Conservation (phyloP, 768 basidiomycete species). For the Xerocomellus intermedius region DNA sequence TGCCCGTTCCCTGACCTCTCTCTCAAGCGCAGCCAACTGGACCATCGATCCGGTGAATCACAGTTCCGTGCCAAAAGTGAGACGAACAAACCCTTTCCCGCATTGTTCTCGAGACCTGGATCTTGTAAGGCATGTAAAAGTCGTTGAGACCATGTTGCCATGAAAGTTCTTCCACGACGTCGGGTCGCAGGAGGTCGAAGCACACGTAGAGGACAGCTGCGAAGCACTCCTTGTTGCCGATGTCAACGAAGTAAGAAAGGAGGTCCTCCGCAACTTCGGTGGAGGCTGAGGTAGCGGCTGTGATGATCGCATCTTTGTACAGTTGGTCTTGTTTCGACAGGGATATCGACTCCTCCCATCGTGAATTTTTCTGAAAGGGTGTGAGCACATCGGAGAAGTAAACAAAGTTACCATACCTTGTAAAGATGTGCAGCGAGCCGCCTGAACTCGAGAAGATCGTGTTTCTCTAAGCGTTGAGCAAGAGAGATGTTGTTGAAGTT, state of each 20-base stretch:
- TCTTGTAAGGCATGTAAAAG: slow-evolving; percentile 95
- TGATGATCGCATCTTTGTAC: slow-evolving; percentile 95
- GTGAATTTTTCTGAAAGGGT: slow-evolving; percentile 73
- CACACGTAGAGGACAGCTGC: slow-evolving; percentile 86
- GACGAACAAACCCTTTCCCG: slow-evolving; percentile 62
- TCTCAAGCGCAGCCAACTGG: slow-evolving; percentile 77
- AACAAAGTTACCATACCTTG: slow-evolving; percentile 55
- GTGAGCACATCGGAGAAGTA: neutral
- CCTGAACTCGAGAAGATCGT: slow-evolving; percentile 92
- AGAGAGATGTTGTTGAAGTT: slow-evolving; percentile 93
- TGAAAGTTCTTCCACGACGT: slow-evolving; percentile 90
- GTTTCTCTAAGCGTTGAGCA: slow-evolving; percentile 82
- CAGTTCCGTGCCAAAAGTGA: neutral
- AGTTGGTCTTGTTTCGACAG: slow-evolving; percentile 95
- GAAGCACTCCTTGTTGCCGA: slow-evolving; percentile 98
- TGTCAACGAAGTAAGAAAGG: slow-evolving; percentile 94
- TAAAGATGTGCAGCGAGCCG: slow-evolving; percentile 93
- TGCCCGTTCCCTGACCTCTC: slow-evolving; percentile 83
- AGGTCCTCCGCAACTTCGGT: slow-evolving; percentile 93
- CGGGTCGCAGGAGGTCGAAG: slow-evolving; percentile 93
- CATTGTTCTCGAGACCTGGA: slow-evolving; percentile 80
- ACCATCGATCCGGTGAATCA: slow-evolving; percentile 5
- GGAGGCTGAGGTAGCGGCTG: slow-evolving; percentile 80
- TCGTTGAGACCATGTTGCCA: slow-evolving; percentile 97
- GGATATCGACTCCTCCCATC: slow-evolving; percentile 96